Conservation (phyloP, 176 grass and related monocot genomes). For the Olyra latifolia region DNA sequence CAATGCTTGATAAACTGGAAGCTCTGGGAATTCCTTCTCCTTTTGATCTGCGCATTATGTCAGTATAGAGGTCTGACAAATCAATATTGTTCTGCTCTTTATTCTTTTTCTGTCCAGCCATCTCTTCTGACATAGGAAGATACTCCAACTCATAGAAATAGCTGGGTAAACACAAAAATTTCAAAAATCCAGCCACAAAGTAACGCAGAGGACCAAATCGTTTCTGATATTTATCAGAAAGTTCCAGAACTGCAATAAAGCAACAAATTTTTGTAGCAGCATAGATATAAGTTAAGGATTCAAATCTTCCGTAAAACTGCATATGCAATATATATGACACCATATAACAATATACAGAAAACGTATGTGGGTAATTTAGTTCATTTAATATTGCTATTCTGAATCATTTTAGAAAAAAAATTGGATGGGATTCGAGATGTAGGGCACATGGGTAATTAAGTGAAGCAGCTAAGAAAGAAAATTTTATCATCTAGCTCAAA, state of each 20-base stretch:
- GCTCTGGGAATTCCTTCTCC: slow-evolving; percentile 53
- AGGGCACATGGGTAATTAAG: background rate
- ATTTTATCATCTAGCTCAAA: background rate
- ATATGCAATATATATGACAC: slow-evolving; percentile 47
- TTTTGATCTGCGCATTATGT: slow-evolving; percentile 43
- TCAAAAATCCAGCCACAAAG: slow-evolving; percentile 69
- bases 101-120: slow-evolving; percentile 21
- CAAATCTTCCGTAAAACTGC: background rate
- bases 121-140: slow-evolving; percentile 43
- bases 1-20: slow-evolving; percentile 54
- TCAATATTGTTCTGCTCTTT: slow-evolving; percentile 20
- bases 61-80: background rate
- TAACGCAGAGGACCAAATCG: slow-evolving; percentile 89
- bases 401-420: background rate
- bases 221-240: slow-evolving; percentile 95
- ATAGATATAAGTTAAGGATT: background rate
- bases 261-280: background rate
- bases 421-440: background rate
- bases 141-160: slow-evolving; percentile 66
- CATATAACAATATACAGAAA: background rate
- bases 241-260: slow-evolving; percentile 80
- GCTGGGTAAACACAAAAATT: slow-evolving; percentile 56
- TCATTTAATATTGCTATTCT: background rate
- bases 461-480: background rate
- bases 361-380: background rate